Conservation (phyloP, 164 flowering plant genomes). For the Nymphaea colorata region DNA sequence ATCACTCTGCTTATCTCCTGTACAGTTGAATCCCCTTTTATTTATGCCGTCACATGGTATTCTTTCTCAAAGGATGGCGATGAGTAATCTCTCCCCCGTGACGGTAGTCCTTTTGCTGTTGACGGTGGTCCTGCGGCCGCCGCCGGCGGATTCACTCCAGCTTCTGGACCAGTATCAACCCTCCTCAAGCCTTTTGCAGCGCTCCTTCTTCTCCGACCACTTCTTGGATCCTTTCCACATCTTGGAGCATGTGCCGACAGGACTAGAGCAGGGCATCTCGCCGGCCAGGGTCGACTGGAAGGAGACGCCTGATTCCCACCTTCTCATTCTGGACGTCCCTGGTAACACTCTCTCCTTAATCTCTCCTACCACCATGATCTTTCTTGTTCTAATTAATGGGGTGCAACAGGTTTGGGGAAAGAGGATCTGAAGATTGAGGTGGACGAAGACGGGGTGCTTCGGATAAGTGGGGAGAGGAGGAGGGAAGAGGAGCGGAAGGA, state of each 20-base stretch:
- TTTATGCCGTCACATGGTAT: no score
- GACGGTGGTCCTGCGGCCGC: no score
- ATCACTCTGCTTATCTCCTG: no score
- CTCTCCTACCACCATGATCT: not conserved
- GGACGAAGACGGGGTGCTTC: conserved; percentile 4
- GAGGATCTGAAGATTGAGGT: conserved; percentile 8
- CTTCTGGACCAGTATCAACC: no score
- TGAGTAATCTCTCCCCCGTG: no score
- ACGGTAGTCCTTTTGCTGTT: no score
- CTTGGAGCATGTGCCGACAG: conserved; percentile 5
- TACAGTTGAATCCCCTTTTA: no score
- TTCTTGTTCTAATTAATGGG: not conserved
- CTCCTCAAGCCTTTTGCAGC: no score
- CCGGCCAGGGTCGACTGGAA: conserved; percentile 9
- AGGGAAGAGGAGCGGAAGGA: conserved; percentile 10
- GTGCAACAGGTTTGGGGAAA: conserved; percentile 4
- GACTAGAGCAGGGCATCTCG: not conserved
- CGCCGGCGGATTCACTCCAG: no score
- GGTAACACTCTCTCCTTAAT: not conserved
- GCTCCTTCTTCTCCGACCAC: not conserved
- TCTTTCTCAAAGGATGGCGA: no score
- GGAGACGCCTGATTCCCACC: conserved; percentile 3
- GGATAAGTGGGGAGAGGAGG: conserved; percentile 9
- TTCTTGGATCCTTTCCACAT: conserved; percentile 3
- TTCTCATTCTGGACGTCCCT: conserved; percentile 3